phyloP scores from a whole-genome alignment of 2,329 filamentous ascomycete genomes.

The Akanthomyces uredinophilus region DNA sequence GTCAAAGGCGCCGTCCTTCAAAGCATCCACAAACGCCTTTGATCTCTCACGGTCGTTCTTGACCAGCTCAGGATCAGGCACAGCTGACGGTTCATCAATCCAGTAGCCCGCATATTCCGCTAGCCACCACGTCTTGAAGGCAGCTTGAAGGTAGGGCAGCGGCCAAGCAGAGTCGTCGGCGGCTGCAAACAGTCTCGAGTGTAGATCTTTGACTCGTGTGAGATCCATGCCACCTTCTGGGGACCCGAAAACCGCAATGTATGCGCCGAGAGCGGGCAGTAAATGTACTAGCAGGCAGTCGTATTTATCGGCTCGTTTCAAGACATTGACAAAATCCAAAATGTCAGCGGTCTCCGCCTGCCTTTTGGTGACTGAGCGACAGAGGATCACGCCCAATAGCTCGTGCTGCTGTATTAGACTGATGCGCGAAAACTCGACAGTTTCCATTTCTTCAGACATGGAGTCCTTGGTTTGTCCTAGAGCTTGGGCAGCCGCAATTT shows the following conservation, averaged over 20 bases:
- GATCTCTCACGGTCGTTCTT: conserved; percentile 64
- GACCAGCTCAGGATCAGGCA: conserved; percentile 59
- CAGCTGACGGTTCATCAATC: conserved; percentile 62
- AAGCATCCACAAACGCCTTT: conserved; percentile 61
- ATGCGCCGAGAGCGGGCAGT: conserved; percentile 71
- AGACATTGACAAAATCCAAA: conserved; percentile 58
- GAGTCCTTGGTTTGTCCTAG: conserved; percentile 58
- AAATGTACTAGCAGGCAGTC: conserved; percentile 73
- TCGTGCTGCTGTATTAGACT: conserved; percentile 89
- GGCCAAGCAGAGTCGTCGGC: conserved; percentile 67
- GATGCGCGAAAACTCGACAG: conserved; percentile 71
- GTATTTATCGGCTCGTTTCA: conserved; percentile 71
- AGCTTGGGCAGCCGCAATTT: conserved; percentile 67
- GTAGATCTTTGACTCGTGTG: conserved; percentile 63
- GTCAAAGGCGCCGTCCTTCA: conserved; percentile 88
- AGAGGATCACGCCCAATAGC: conserved; percentile 73
- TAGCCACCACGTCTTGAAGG: conserved; percentile 79
- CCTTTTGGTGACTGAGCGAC: conserved; percentile 70
- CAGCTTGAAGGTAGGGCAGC: conserved; percentile 70
- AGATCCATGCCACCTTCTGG: conserved; percentile 65
- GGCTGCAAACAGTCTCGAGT: conserved; percentile 61
- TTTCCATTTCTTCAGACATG: conserved; percentile 63
- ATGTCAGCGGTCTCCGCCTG: conserved; percentile 70
- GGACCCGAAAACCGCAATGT: conserved; percentile 73
- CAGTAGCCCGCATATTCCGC: conserved; percentile 91